Conservation (phyloP, 495 filamentous ascomycete species). For the Daldinia bambusicola region DNA sequence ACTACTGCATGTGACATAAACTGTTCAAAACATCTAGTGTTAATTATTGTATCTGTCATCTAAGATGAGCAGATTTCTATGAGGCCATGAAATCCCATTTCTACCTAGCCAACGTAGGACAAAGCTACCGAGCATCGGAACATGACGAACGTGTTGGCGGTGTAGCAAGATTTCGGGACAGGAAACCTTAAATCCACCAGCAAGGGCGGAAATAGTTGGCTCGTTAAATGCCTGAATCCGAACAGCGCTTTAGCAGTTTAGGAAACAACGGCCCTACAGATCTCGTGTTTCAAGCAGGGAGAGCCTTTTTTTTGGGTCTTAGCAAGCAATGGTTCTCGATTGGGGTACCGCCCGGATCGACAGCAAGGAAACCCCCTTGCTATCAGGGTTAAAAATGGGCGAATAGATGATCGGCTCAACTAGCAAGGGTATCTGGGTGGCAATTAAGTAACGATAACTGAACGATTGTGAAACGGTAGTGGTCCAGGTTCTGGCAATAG, state of each 20-base stretch:
- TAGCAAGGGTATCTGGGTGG: constrained; percentile 19
- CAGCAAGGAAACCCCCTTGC: constrained; percentile 15
- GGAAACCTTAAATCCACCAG: neutral
- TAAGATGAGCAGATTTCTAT: neutral
- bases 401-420: constrained; percentile 21
- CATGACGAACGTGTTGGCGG: neutral
- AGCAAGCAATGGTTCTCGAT: constrained; percentile 20
- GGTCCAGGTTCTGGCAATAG: constrained; percentile 20
- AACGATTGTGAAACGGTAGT: constrained; percentile 34
- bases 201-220: neutral
- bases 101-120: neutral
- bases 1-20: neutral
- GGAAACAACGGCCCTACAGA: constrained; percentile 7
- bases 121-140: neutral
- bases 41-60: neutral
- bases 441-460: constrained; percentile 27
- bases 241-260: neutral
- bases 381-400: constrained; percentile 6
- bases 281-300: constrained; percentile 35
- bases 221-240: constrained; percentile 23
- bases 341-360: constrained; percentile 40
- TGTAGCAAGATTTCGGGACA: neutral
- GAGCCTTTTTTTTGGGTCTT: constrained; percentile 21
- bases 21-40: neutral
- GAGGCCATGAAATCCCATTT: neutral